Conservation (phyloP, 306 rosid species). For the Vigna hirtella region DNA sequence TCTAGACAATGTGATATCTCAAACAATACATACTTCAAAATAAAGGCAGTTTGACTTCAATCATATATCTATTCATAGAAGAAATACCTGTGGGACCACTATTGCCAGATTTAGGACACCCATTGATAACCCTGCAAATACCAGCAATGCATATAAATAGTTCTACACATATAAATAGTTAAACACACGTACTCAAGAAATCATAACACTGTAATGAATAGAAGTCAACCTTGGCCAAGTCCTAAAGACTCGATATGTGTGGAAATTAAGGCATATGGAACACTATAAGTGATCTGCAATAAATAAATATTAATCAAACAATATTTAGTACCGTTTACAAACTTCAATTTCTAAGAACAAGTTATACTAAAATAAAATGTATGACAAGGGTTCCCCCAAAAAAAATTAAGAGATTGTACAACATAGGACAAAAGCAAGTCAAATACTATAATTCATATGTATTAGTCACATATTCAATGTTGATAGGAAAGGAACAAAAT, state of each 20-base stretch:
- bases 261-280: slow-evolving; percentile 88
- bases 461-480: slow-evolving; percentile 20
- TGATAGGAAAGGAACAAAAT: slow-evolving; percentile 31
- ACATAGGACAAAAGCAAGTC: slow-evolving; percentile 13
- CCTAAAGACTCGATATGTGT: slow-evolving; percentile 87
- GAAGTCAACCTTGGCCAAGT: slow-evolving; percentile 84
- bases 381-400: slow-evolving; percentile 31
- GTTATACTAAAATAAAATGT: neutral
- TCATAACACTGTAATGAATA: slow-evolving; percentile 35
- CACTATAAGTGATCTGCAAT: slow-evolving; percentile 90
- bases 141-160: slow-evolving; percentile 48
- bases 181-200: slow-evolving; percentile 33
- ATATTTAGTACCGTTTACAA: slow-evolving; percentile 14
- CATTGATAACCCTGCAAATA: slow-evolving; percentile 85
- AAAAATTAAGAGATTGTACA: neutral
- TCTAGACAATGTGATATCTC: no score
- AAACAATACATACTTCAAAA: neutral
- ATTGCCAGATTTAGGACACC: slow-evolving; percentile 95
- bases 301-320: slow-evolving; percentile 36
- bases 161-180: slow-evolving; percentile 43
- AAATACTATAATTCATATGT: slow-evolving; percentile 13
- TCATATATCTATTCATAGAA: slow-evolving; percentile 21
- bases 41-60: slow-evolving; percentile 18
- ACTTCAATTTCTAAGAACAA: slow-evolving; percentile 38
- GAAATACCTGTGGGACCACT: slow-evolving; percentile 89